Evolutionary conservation across 116 monocot genomes (phyloP), one percentile per base, ranked within the genome.

Genomic region (Phalaenopsis hybrid): DNA sequence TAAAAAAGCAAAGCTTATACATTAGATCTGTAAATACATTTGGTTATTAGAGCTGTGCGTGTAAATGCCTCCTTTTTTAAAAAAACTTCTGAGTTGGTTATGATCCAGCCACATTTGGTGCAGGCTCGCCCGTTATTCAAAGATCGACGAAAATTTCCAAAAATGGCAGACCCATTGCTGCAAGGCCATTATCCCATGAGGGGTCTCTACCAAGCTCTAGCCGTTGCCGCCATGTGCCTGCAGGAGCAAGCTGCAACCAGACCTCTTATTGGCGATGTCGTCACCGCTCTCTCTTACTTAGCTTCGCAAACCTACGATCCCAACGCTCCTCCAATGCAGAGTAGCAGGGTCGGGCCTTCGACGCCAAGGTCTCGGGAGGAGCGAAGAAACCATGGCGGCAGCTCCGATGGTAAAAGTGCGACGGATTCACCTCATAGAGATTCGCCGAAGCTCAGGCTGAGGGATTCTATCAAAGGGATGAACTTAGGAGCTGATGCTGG

Each of bases 221-320:
- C 94, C 15, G 90, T 94, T 52, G 94, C 94, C 8, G 94, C 94
- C 61, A 94, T 94, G 94, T 94, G 94, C 75, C 79, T 94, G 80
- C 94, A 94, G 84, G 94, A 94, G 84, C 92, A 94, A 83, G 94
- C 94, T 44, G 79, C 94, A n/a, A 92, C 92, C 41, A 75, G 94
- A 6, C 94, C 94, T 83, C 92, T 90, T 8, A 92, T 94, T 25
- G 94, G 90, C 1, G 94, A 94, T 68, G 92, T 94, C 41, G 94
- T 94, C 31, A 92, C 94, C 37, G 94, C 94, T 12, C 90, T 94
- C 21, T 83, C 90, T 4, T 94, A 94, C 76, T 79, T 94, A 44
- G 90, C 94, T 49, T 90, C 94, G 28, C 94, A 94, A 83, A 86
- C 75, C 4, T 94, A 90, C 63, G 94, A 94, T 80, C 90, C 90